These are phyloP conservation scores for Sherardia arvensis DNA, from an alignment of 257 asterid species.

Conservation along the genomic window DNA sequence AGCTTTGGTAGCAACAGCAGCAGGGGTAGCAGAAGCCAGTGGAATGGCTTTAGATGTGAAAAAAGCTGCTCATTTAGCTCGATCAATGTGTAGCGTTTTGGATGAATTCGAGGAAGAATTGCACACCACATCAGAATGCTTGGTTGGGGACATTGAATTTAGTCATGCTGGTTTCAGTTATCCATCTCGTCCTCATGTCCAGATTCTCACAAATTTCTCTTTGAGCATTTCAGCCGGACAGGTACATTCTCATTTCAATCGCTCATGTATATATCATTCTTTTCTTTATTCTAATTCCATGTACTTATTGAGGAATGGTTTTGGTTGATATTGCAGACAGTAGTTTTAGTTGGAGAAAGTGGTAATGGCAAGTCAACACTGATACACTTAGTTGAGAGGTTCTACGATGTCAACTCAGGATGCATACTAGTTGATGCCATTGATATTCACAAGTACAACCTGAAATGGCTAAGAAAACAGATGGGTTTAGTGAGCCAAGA, in stretches of 20 bases:
- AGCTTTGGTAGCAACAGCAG: slow-evolving; percentile 21
- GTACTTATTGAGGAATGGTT: not conserved
- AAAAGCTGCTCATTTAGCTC: slow-evolving; percentile 13
- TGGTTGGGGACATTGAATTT: slow-evolving; percentile 21
- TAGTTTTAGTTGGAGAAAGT: slow-evolving; percentile 46
- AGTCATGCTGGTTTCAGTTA: slow-evolving; percentile 13
- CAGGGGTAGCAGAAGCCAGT: slow-evolving; percentile 19
- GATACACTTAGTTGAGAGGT: slow-evolving; percentile 37
- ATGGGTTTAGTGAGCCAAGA: slow-evolving; percentile 53
- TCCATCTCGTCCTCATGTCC: slow-evolving; percentile 21
- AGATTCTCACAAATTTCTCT: slow-evolving; percentile 17
- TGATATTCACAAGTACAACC: slow-evolving; percentile 22
- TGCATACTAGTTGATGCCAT: slow-evolving; percentile 23
- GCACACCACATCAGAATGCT: slow-evolving; percentile 2
- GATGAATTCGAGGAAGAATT: slow-evolving; percentile 16
- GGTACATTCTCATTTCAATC: slow-evolving; percentile 6
- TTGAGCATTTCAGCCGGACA: slow-evolving; percentile 19
- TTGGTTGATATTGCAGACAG: slow-evolving; percentile 23
- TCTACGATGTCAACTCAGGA: slow-evolving; percentile 35
- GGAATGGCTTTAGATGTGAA: slow-evolving; percentile 13
- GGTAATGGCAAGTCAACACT: slow-evolving; percentile 51
- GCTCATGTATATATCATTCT: not conserved
- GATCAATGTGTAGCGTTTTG: slow-evolving; percentile 19
- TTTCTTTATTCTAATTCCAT: too few species aligned
- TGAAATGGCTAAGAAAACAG: slow-evolving; percentile 37